Evolutionary conservation across 2,329 filamentous ascomycete species (phyloP).

Genomic region (Aspergillus tubingensis): DNA sequence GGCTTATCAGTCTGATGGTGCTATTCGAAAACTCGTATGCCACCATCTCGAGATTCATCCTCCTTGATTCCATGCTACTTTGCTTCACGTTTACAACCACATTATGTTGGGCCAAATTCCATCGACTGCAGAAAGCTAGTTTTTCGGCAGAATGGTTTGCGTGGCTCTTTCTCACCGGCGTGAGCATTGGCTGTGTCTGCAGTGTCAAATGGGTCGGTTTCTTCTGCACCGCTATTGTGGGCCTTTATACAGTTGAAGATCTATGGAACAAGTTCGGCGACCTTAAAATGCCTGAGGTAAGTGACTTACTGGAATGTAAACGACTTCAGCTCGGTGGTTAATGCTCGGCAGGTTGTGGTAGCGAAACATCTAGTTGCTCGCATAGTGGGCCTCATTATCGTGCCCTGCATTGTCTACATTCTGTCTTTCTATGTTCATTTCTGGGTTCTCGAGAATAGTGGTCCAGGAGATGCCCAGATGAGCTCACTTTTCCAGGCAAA

Average conservation of each 20-base stretch:
- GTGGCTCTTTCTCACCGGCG: slow-evolving; percentile 89
- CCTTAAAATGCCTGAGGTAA: slow-evolving; percentile 80
- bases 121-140: slow-evolving; percentile 79
- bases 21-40: slow-evolving; percentile 99
- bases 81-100: slow-evolving; percentile 98
- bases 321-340: slow-evolving; percentile 16
- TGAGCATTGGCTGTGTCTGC: slow-evolving; percentile 97
- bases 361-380: slow-evolving; percentile 77
- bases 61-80: slow-evolving; percentile 96
- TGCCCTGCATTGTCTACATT: slow-evolving; percentile 90
- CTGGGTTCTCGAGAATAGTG: slow-evolving; percentile 86
- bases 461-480: slow-evolving; percentile 99
- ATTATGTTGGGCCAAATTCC: slow-evolving; percentile 96
- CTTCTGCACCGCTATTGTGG: slow-evolving; percentile 92
- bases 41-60: slow-evolving; percentile 96
- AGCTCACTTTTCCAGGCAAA: slow-evolving; percentile 99
- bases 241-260: slow-evolving; percentile 93
- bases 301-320: slow-evolving; percentile 26
- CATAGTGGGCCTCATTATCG: slow-evolving; percentile 80
- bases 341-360: slow-evolving; percentile 58
- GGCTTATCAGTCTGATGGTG: slow-evolving; percentile 95
- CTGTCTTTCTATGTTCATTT: slow-evolving; percentile 96
- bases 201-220: slow-evolving; percentile 98
- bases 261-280: slow-evolving; percentile 98
- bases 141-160: slow-evolving; percentile 92